Percentiles rank a stretch among this genome's conserved stretches.
These are phyloP conservation scores for Ophiostoma quercus DNA, from an alignment of 2,329 filamentous ascomycete genomes.

Conservation along the genomic window DNA sequence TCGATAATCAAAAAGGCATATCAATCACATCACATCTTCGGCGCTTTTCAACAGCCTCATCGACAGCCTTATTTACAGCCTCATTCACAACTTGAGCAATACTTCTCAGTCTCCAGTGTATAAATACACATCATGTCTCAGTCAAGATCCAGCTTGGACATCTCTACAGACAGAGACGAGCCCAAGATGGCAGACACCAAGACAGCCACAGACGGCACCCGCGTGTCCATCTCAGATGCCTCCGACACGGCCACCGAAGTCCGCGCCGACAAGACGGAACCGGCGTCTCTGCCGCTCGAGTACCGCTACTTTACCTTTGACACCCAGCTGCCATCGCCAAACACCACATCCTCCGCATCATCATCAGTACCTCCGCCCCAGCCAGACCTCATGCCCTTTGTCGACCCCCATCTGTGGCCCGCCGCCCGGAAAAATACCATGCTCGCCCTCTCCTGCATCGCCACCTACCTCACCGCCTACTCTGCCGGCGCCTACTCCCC, in stretches of 20 bases:
- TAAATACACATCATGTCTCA: background rate
- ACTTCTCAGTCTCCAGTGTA: too few relatives aligned
- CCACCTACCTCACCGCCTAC: constrained; percentile 73
- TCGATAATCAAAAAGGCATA: too few relatives aligned
- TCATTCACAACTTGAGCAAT: background rate
- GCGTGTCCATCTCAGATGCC: constrained; percentile 4
- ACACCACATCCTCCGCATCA: constrained; percentile 27
- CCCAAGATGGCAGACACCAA: background rate
- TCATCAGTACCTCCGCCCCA: constrained; percentile 29
- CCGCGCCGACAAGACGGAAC: constrained; percentile 10
- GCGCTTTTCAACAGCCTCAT: background rate
- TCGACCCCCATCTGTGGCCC: constrained; percentile 70
- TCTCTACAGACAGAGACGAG: background rate
- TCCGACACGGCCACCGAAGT: constrained; percentile 19
- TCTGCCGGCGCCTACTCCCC: constrained; percentile 76
- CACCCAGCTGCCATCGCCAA: constrained; percentile 36
- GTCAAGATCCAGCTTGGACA: background rate
- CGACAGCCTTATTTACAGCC: too few relatives aligned
- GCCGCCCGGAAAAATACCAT: constrained; percentile 62
- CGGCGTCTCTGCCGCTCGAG: constrained; percentile 31
- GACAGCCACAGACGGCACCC: constrained; percentile 8
- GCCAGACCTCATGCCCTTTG: constrained; percentile 64
- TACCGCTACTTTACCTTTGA: constrained; percentile 41
- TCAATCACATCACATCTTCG: background rate
- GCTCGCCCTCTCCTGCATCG: constrained; percentile 67